phyloP scores from a whole-genome alignment of 257 asterid genomes.

The Solanum pimpinellifolium region DNA sequence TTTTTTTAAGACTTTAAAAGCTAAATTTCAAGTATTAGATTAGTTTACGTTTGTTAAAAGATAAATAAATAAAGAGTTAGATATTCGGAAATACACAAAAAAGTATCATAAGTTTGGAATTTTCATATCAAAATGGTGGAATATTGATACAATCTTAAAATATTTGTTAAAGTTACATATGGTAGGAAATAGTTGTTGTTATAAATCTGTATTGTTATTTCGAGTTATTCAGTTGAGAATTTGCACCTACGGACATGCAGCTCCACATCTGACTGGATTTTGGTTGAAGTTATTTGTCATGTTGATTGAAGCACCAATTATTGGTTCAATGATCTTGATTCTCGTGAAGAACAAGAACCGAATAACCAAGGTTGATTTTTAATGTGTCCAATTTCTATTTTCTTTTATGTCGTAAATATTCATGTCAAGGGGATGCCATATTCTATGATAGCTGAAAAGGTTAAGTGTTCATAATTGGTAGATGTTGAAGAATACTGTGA shows the following conservation, averaged over 20 bases:
- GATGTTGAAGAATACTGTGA: constrained; percentile 77
- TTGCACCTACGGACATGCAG: constrained; percentile 23
- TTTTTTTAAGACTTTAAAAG: not conserved
- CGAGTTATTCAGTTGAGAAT: not conserved
- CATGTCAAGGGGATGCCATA: not conserved
- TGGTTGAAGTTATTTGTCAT: constrained; percentile 48
- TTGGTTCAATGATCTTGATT: constrained; percentile 50
- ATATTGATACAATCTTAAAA: too few relatives aligned
- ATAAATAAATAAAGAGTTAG: not conserved
- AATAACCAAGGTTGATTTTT: constrained; percentile 44
- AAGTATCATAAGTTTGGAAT: not conserved
- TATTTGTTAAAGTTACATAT: not conserved
- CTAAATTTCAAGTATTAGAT: not conserved
- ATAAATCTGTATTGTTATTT: not conserved
- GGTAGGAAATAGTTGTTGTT: not conserved
- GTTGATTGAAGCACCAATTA: constrained; percentile 46
- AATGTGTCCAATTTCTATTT: not conserved
- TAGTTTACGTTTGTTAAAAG: not conserved
- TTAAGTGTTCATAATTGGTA: constrained; percentile 12
- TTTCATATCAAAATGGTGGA: not conserved
- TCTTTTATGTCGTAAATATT: not conserved
- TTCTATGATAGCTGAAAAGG: not conserved
- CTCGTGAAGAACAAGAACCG: constrained; percentile 53
- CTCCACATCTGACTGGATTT: constrained; percentile 90
- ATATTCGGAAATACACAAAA: not conserved